Base-by-base conservation (phyloP, 805 yeast genomes). In the Cyberlindnera amylophila region DNA sequence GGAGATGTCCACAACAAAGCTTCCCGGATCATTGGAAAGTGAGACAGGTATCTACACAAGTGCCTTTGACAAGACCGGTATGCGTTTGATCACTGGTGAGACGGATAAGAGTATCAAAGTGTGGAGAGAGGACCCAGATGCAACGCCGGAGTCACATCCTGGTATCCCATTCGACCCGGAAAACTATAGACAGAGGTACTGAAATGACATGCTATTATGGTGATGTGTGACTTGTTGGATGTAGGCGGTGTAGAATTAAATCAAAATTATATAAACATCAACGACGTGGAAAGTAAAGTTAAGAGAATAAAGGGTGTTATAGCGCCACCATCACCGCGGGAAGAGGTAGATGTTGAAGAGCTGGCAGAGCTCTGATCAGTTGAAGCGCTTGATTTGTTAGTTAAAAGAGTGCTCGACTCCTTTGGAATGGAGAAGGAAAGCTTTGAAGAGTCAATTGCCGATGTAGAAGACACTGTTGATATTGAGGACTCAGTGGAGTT, bases 51-150 rank as follows among this genome's bases (percentile, higher is more conserved):
- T 91, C 6, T 69, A 82, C 50, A 72, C 88, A 9, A 76, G 89
- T 31, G 59, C 78, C 2, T 88, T 88, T 60, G 97, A 93, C 61
- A 67, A 71, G 59, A 80, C 88, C 45, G 96, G 97, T 0, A 63
- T 80, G 52, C 73, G 96, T 36, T 64, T 93, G 44, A 73, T 93
- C 16, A 86, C 96, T 1, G 88, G 96, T 37, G 95, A 86, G 54
- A 80, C 86, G n/a, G 98, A 91, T 63, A 90, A 90, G 58, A 80
- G 86, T 58, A 77, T 87, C 31, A 86, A 83, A 58, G 67, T 86
- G 1, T 87, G 93, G 91, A 73, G 67, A 38, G 77, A 75, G 46
- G 69, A 63, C 23, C 52, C 57, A 2, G 49, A 44, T 4, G 66
- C 70, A 0, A 62, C 67, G 1, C 53, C 53, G 14, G 54, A 53